phyloP scores from a whole-genome alignment of 441 rosid genomes.

The Syzygium malaccense region DNA sequence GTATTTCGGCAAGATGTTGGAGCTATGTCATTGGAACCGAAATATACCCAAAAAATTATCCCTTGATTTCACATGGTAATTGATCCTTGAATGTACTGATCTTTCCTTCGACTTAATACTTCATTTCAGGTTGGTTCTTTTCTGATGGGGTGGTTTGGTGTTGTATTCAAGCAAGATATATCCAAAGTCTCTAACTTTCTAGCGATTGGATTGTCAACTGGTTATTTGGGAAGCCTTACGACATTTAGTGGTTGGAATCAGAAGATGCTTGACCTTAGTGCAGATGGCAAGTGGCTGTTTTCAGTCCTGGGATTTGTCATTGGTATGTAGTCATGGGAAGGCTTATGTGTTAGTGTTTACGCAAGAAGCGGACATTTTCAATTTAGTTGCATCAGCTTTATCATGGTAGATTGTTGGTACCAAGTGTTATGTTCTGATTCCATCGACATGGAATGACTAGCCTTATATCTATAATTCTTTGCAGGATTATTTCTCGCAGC shows the following conservation, averaged over 20 bases:
- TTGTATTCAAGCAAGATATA: slow-evolving; percentile 74
- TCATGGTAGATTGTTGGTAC: neutral
- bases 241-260: slow-evolving; percentile 99
- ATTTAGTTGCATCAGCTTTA: neutral
- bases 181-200: slow-evolving; percentile 52
- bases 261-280: slow-evolving; percentile 84
- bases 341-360: neutral
- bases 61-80: neutral
- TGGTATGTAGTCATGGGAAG: slow-evolving; percentile 34
- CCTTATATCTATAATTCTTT: neutral
- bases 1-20: neutral
- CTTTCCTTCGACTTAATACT: neutral
- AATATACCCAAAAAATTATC: neutral
- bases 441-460: neutral
- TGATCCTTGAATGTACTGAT: neutral
- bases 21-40: neutral
- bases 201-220: slow-evolving; percentile 74
- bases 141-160: slow-evolving; percentile 96
- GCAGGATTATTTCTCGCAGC: slow-evolving; percentile 77
- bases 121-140: slow-evolving; percentile 75
- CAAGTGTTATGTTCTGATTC: neutral
- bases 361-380: neutral
- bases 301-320: slow-evolving; percentile 55
- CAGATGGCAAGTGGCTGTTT: slow-evolving; percentile 62
- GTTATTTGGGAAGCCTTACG: slow-evolving; percentile 87